These are phyloP conservation scores for Gigaspora rosea DNA, from an alignment of 192 early-diverging fungal genomes.

Conservation along the genomic window DNA sequence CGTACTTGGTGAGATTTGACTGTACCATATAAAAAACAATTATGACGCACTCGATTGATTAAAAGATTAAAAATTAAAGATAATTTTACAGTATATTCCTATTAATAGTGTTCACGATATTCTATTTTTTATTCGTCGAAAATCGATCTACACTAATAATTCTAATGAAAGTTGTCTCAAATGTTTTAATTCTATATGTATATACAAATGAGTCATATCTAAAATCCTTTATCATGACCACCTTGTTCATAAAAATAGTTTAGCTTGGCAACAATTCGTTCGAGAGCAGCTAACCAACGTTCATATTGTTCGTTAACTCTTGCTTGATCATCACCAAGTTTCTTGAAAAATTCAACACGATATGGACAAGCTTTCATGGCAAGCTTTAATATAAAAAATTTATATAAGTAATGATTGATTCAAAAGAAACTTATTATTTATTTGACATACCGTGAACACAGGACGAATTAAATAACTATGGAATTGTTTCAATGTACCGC, in stretches of 20 bases:
- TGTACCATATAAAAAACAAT: too few species aligned
- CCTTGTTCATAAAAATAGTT: slow-evolving; percentile 55
- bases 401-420: not conserved
- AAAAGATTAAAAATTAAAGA: too few species aligned
- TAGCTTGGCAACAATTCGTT: slow-evolving; percentile 67
- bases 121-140: too few species aligned
- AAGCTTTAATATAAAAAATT: slow-evolving; percentile 40
- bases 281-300: slow-evolving; percentile 75
- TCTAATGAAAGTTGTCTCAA: too few species aligned
- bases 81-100: too few species aligned
- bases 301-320: slow-evolving; percentile 60
- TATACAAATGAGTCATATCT: not conserved
- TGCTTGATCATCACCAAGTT: slow-evolving; percentile 68
- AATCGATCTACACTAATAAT: too few species aligned
- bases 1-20: too few species aligned
- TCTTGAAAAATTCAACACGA: slow-evolving; percentile 85
- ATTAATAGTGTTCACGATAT: too few species aligned
- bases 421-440: not conserved
- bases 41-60: too few species aligned
- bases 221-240: slow-evolving; percentile 30
- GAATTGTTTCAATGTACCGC: slow-evolving; percentile 65
- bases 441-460: slow-evolving; percentile 60
- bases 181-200: too few species aligned
- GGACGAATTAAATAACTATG: slow-evolving; percentile 71
- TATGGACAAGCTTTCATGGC: slow-evolving; percentile 94